phyloP scores from a whole-genome alignment of 2,329 filamentous ascomycete genomes.

The Aspergillus tanneri region DNA sequence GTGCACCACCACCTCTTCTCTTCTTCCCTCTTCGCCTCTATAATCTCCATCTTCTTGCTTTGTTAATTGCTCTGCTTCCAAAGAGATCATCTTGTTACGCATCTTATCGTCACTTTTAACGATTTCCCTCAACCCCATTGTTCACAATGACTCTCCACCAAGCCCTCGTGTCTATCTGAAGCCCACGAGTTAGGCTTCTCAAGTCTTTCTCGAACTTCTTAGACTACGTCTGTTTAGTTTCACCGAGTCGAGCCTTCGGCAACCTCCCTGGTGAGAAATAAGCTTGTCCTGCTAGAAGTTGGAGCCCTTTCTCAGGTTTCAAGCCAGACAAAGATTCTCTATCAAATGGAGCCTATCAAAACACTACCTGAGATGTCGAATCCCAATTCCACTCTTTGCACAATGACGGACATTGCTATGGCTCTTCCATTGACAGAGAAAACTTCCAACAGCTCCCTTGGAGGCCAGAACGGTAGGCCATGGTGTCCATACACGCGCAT shows the following conservation, averaged over 20 bases:
- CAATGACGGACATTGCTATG: conserved; percentile 12
- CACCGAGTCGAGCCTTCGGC: background rate
- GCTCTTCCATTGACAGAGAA: conserved; percentile 18
- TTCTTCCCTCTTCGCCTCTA: conserved; percentile 3
- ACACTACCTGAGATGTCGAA: background rate
- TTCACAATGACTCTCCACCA: conserved; percentile 14
- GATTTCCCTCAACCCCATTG: conserved; percentile 1
- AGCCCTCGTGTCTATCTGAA: conserved; percentile 8
- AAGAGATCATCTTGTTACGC: background rate
- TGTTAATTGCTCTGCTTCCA: background rate
- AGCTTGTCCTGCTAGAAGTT: background rate
- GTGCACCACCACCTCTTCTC: conserved; percentile 7
- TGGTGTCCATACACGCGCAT: background rate
- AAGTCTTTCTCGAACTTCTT: conserved; percentile 11
- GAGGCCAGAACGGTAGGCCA: conserved; percentile 11
- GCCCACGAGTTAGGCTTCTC: conserved; percentile 12
- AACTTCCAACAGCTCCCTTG: conserved; percentile 16
- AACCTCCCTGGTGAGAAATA: background rate
- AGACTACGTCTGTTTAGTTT: background rate
- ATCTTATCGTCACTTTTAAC: background rate
- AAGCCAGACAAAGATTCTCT: background rate
- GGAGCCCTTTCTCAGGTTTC: too few relatives aligned
- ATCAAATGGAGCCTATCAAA: background rate
- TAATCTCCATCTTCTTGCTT: background rate
- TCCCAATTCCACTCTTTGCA: background rate